Conservation (phyloP, 1,284 basidiomycete genomes). For the Sporisorium sorghi region DNA sequence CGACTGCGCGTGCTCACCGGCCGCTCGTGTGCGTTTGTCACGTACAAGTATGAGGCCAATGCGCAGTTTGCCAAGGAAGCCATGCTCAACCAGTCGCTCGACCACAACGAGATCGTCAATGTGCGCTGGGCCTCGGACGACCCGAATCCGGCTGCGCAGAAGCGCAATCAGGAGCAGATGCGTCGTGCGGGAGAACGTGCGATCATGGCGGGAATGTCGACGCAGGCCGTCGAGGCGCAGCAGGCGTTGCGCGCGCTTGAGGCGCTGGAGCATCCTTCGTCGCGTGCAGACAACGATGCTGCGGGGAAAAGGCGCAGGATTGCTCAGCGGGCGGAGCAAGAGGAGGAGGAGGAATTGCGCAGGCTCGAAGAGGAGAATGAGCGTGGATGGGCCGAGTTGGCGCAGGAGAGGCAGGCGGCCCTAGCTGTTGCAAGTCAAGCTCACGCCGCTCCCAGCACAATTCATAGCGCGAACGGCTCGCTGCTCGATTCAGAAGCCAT, state of each 20-base stretch:
- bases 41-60: slow-evolving; percentile 83
- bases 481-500: slow-evolving; percentile 52
- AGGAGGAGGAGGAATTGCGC: slow-evolving; percentile 61
- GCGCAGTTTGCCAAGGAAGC: slow-evolving; percentile 98
- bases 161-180: slow-evolving; percentile 53
- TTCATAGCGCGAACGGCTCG: not conserved
- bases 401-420: slow-evolving; percentile 36
- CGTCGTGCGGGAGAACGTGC: slow-evolving; percentile 50
- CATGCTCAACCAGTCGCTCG: slow-evolving; percentile 97
- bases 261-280: slow-evolving; percentile 33
- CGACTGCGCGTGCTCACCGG: slow-evolving; percentile 91
- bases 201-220: slow-evolving; percentile 57
- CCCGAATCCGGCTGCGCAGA: slow-evolving; percentile 58
- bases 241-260: slow-evolving; percentile 48
- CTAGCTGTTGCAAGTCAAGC: slow-evolving; percentile 9
- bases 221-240: slow-evolving; percentile 52
- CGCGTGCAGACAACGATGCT: slow-evolving; percentile 15
- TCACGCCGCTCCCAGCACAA: slow-evolving; percentile 1
- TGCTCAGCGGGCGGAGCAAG: slow-evolving; percentile 49
- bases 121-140: slow-evolving; percentile 68
- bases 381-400: slow-evolving; percentile 61
- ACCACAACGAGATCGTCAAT: slow-evolving; percentile 97
- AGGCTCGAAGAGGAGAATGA: slow-evolving; percentile 64
- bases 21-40: slow-evolving; percentile 96
- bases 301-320: slow-evolving; percentile 53